phyloP scores from a whole-genome alignment of 345 rosid genomes.

The Pugionium dolabratum region DNA sequence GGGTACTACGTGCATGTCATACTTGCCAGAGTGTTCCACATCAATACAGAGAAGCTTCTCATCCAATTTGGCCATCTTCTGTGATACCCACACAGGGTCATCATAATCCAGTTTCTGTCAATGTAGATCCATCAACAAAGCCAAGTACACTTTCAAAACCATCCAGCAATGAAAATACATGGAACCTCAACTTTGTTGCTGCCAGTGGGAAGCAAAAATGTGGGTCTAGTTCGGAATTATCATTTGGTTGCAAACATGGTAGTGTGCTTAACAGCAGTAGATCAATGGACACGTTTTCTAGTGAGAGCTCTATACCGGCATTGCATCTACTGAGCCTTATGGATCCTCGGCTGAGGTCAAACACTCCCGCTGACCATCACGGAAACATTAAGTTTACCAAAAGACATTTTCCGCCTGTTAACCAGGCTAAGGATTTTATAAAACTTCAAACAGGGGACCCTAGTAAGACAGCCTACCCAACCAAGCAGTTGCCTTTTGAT shows the following conservation, averaged over 20 bases:
- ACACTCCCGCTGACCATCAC: constrained; percentile 49
- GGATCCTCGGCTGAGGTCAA: constrained; percentile 68
- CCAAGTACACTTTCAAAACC: constrained; percentile 39
- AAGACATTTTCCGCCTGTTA: constrained; percentile 50
- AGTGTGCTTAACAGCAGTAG: constrained; percentile 35
- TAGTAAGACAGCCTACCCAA: constrained; percentile 40
- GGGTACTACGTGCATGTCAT: constrained; percentile 44
- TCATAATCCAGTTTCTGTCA: constrained; percentile 43
- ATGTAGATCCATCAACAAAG: constrained; percentile 44
- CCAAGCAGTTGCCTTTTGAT: constrained; percentile 45
- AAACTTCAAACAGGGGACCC: constrained; percentile 46
- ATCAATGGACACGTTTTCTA: constrained; percentile 57
- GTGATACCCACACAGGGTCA: constrained; percentile 46
- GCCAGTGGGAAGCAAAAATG: constrained; percentile 49
- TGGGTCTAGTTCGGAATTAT: constrained; percentile 50
- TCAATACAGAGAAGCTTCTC: constrained; percentile 53
- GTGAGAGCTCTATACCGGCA: constrained; percentile 74
- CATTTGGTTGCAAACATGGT: constrained; percentile 55
- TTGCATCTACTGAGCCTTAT: constrained; percentile 91
- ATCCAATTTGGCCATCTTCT: constrained; percentile 48
- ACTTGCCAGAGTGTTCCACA: constrained; percentile 52
- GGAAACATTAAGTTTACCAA: constrained; percentile 49
- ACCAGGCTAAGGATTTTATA: constrained; percentile 49
- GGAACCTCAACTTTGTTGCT: constrained; percentile 46
- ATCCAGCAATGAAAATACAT: constrained; percentile 43